A percentile compares a stretch with the other conserved stretches of the same genome.
These are phyloP conservation scores for Xylaria sp. DNA, from an alignment of 2,329 filamentous ascomycete species.

Conservation along the genomic window DNA sequence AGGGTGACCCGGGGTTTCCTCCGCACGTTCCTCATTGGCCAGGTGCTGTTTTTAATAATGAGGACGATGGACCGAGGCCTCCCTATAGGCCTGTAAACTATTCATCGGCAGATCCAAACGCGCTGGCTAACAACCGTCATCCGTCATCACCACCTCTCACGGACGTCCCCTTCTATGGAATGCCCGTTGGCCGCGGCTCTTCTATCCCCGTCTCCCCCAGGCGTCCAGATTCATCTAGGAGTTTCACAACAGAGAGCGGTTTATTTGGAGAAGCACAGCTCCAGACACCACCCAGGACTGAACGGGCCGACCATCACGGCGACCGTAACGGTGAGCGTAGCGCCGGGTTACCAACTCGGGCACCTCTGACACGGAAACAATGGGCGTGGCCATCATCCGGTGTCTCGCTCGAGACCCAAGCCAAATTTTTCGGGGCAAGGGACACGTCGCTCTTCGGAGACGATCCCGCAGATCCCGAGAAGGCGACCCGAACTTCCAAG, in stretches of 20 bases:
- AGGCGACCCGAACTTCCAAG: no score
- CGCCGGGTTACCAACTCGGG: no score
- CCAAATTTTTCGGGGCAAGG: no score
- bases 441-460: no score
- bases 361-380: no score
- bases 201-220: constrained; percentile 21
- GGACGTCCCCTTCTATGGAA: constrained; percentile 30
- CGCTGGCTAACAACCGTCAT: constrained; percentile 18
- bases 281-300: constrained; percentile 25
- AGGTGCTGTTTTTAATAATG: constrained; percentile 4
- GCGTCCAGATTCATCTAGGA: constrained; percentile 33
- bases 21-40: constrained; percentile 20
- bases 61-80: constrained; percentile 2
- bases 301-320: no score
- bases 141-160: constrained; percentile 25
- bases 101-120: constrained; percentile 15
- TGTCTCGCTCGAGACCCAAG: no score
- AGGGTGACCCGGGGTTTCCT: background rate
- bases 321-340: no score
- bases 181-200: constrained; percentile 30
- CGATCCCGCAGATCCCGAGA: no score
- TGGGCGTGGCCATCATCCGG: no score
- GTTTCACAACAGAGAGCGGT: constrained; percentile 41
- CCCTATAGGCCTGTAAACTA: constrained; percentile 20
- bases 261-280: constrained; percentile 41